Evolutionary conservation across 2,329 filamentous ascomycete species (phyloP).

Genomic region (Colletotrichum aenigma): DNA sequence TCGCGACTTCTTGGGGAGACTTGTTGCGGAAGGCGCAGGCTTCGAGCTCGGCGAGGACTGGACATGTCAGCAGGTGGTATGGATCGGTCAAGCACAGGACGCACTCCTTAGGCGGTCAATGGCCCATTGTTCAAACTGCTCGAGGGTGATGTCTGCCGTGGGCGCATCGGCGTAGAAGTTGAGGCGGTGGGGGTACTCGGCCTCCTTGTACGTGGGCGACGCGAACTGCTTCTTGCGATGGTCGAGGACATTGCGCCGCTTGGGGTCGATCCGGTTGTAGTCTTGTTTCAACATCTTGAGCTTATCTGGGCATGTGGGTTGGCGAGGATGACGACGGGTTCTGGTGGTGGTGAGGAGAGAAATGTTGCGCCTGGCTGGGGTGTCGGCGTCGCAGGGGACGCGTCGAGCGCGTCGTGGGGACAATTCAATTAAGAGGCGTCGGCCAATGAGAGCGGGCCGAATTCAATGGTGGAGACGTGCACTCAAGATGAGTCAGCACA

Average conservation of each 20-base stretch:
- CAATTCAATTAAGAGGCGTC: slow-evolving; percentile 1
- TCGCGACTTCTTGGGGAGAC: slow-evolving; percentile 77
- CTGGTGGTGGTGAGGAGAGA: neutral
- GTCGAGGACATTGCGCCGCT: slow-evolving; percentile 78
- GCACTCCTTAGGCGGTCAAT: slow-evolving; percentile 86
- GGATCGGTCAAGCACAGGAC: slow-evolving; percentile 15
- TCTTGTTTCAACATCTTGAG: slow-evolving; percentile 53
- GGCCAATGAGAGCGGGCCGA: neutral
- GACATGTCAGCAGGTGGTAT: neutral
- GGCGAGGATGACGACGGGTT: neutral
- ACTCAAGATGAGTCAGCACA: neutral
- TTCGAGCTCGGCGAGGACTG: slow-evolving; percentile 87
- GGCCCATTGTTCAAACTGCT: slow-evolving; percentile 98
- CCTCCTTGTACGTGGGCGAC: slow-evolving; percentile 74
- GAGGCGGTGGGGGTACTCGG: slow-evolving; percentile 82
- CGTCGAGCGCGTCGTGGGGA: slow-evolving; percentile 11
- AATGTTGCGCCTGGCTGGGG: neutral
- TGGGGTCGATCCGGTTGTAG: slow-evolving; percentile 63
- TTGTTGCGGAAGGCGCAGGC: slow-evolving; percentile 95
- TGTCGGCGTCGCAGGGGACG: neutral
- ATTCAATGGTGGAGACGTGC: neutral
- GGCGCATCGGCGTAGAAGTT: slow-evolving; percentile 92
- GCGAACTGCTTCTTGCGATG: slow-evolving; percentile 88
- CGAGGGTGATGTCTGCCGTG: slow-evolving; percentile 91
- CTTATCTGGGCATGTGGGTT: neutral